phyloP scores from a whole-genome alignment of 2,329 filamentous ascomycete species.

The Colletotrichum graminicola region DNA sequence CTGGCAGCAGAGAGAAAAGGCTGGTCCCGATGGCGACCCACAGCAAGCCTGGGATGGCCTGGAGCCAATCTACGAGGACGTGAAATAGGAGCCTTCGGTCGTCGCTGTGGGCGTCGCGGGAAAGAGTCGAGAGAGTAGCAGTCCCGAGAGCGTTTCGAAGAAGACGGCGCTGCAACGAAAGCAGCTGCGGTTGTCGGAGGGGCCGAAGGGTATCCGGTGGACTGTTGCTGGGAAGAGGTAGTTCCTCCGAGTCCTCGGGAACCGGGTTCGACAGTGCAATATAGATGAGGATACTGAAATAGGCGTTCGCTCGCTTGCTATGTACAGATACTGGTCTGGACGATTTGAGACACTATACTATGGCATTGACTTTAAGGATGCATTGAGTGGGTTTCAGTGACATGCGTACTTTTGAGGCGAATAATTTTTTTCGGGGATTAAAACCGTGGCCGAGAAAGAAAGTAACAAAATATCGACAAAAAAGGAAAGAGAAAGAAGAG shows the following conservation, averaged over 20 bases:
- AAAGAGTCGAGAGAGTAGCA: neutral
- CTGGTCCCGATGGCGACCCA: slow-evolving; percentile 68
- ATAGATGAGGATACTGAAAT: slow-evolving; percentile 29
- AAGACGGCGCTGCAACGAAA: neutral
- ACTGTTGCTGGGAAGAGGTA: slow-evolving; percentile 14
- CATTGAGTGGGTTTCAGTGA: neutral
- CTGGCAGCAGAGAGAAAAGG: slow-evolving; percentile 80
- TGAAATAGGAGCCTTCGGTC: slow-evolving; percentile 14
- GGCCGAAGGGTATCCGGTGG: slow-evolving; percentile 12
- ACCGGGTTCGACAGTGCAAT: slow-evolving; percentile 17
- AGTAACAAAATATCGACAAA: no score
- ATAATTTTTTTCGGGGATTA: neutral
- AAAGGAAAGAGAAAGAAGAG: no score
- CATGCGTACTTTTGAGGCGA: neutral
- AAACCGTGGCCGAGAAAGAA: no score
- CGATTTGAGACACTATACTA: neutral
- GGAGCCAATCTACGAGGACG: slow-evolving; percentile 78
- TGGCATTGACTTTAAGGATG: neutral
- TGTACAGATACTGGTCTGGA: neutral
- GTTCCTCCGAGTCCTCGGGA: neutral
- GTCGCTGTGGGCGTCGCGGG: neutral
- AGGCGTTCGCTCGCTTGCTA: slow-evolving; percentile 32
- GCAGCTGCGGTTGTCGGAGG: slow-evolving; percentile 8
- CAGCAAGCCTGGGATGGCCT: slow-evolving; percentile 74
- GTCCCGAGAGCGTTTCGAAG: neutral